These are phyloP conservation scores for Chrysosporium keratinophilum DNA, from an alignment of 2,329 filamentous ascomycete genomes.

Conservation along the genomic window DNA sequence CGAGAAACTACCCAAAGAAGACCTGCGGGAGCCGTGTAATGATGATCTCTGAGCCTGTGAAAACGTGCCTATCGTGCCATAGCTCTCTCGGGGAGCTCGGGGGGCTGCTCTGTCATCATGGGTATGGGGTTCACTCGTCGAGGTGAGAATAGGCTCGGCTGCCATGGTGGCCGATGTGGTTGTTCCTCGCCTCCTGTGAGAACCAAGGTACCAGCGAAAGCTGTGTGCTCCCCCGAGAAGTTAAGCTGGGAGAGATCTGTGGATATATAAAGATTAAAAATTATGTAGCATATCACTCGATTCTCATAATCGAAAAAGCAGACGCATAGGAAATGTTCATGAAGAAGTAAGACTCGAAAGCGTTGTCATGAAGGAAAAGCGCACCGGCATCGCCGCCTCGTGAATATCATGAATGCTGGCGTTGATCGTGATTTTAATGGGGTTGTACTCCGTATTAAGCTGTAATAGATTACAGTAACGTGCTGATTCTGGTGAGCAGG, in stretches of 20 bases:
- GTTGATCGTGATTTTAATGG: too few relatives aligned
- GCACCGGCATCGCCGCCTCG: too few relatives aligned
- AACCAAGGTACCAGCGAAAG: slow-evolving; percentile 7
- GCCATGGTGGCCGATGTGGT: background rate
- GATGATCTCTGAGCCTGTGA: background rate
- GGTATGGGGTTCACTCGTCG: background rate
- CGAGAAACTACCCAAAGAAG: slow-evolving; percentile 6
- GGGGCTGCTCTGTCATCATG: background rate
- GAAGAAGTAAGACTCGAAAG: too few relatives aligned
- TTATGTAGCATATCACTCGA: background rate
- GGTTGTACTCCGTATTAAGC: too few relatives aligned
- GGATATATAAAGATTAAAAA: background rate
- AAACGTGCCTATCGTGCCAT: background rate
- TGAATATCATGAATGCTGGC: too few relatives aligned
- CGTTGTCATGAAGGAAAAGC: too few relatives aligned
- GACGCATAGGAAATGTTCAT: background rate
- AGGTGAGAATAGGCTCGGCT: background rate
- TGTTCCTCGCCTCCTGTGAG: background rate
- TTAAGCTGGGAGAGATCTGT: background rate
- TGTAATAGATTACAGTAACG: too few relatives aligned
- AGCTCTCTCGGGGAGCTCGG: background rate
- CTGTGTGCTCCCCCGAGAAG: background rate
- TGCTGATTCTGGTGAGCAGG: too few relatives aligned
- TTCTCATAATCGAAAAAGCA: background rate
- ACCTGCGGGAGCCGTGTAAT: background rate